Evolutionary conservation across 2,329 filamentous ascomycete genomes (phyloP), one percentile per base, ranked within the genome.

Genomic region (Talaromyces sp.): DNA sequence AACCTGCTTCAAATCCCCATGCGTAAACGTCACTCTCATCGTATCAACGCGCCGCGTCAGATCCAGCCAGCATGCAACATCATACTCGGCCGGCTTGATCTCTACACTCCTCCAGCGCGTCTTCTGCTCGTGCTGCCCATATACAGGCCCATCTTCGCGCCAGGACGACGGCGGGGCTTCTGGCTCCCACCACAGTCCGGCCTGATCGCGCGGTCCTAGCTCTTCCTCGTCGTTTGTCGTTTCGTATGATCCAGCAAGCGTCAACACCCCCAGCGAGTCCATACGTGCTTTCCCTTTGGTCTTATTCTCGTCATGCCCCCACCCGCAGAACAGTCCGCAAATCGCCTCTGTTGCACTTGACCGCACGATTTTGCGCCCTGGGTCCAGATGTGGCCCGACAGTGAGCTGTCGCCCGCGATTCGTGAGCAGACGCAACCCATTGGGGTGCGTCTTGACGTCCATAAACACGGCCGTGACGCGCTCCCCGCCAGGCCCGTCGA

Each of bases 341-440:
- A 53, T n/a, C 4, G 25, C 19, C 25, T 53, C 13, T n/a, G 13
- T 53, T 15, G 49, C 49, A 17, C 17, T 53, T 19, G 44, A 47
- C 19, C 49, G 28, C 13, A 11, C 11, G 13, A 53, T 2, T 2
- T 30, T 15, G 2, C 19, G 1, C 4, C 19, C 3, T 30, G 19
- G 49, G 9, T 2, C 19, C 7, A 53, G 49, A 30, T 53, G 10
- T 8, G 15, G 17, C 1, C 49, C 49, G n/a, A 28, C 25, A 8
- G 49, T 30, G 6, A 53, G 10, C 49, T 53, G 49, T n/a, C 49
- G 25, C 9, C 30, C 9, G 49, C 49, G 49, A 10, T 53, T 53
- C 2, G 49, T 53, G 28, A 53, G 4, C 2, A 53, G 25, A 8
- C 49, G 25, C 4, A 53, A 4, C 13, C 49, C 85, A 11, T 25